Conservation (phyloP, 306 rosid genomes). For the Aeschynomene evenia region DNA sequence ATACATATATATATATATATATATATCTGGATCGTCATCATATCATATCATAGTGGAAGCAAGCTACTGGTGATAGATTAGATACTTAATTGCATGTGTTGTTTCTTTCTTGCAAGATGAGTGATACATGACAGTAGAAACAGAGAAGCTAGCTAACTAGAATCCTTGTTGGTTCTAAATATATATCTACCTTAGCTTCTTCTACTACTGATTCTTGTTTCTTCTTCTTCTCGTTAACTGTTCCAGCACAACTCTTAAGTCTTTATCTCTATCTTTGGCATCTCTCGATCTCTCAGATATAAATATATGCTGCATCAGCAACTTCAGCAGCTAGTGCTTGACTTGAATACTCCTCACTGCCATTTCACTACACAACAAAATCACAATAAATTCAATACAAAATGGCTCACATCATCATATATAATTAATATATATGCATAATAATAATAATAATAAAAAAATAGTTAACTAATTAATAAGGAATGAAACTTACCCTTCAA, state of each 20-base stretch:
- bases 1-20: too few species aligned
- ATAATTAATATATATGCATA: neutral
- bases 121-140: conserved; percentile 3
- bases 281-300: neutral
- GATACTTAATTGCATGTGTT: too few species aligned
- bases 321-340: conserved; percentile 26
- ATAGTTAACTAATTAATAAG: neutral
- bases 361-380: conserved; percentile 40
- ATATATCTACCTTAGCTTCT: conserved; percentile 20
- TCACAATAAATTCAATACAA: conserved; percentile 28
- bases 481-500: neutral
- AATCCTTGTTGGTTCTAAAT: conserved; percentile 24
- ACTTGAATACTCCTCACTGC: conserved; percentile 26
- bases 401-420: conserved; percentile 25
- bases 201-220: conserved; percentile 22
- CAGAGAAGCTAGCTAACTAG: too few species aligned
- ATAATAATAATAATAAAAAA: too few species aligned
- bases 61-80: conserved; percentile 30
- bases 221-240: conserved; percentile 38
- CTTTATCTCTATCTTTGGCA: neutral
- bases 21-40: conserved; percentile 35
- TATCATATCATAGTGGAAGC: conserved; percentile 42
- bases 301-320: conserved; percentile 31
- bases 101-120: too few species aligned
- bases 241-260: conserved; percentile 33